Base-by-base conservation (phyloP, 2,329 filamentous ascomycete species). In the Lecanoromycetidae sp. region DNA sequence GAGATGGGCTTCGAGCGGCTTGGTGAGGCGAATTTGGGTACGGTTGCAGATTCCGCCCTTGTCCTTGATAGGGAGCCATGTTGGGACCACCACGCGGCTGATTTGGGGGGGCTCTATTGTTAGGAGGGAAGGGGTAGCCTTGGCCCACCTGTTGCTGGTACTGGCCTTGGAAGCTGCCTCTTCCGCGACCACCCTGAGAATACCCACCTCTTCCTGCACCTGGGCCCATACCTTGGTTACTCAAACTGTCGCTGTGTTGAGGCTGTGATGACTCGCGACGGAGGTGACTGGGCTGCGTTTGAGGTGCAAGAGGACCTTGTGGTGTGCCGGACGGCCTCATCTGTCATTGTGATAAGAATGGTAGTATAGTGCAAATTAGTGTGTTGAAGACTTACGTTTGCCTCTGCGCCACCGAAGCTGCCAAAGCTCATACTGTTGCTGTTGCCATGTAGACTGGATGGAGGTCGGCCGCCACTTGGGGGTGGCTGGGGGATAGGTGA, bases 261-360 rank as follows among this genome's bases (percentile, higher is more conserved):
- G 86, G 93, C 60, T 91, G 87, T 30, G 82, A 82, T 25, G 90
- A 95, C 62, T 90, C 84, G 57, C 87, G 82, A 59, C 90, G 83
- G 57, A 86, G 76, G 66, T 96, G 88, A 54, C 75, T 77, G n/a
- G 78, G 74, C 58, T 83, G 82, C 46, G 77, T 68, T 51, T 74
- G 75, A 57, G 79, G 71, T 51, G 74, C 71, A 54, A 75, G 71
- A 51, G 75, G 74, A 55, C 76, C 75, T 56, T 80, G 76, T 51
- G 77, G 74, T 56, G 77, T 71, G 39, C 78, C 77, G 53, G 74
- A 69, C 45, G 81, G 77, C 69, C 82, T 78, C 67, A 82, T 76
- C 66, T 87, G 79, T 60, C 77, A 77, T 77, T 82, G 58, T 36
- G 19, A 15, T 52, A 29, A 48, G 40, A 6, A 39, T n/a, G 40